Percentiles rank a stretch among this genome's conserved stretches.
Conservation (phyloP, 257 asterid genomes). For the Jaltomata sinuosa region DNA sequence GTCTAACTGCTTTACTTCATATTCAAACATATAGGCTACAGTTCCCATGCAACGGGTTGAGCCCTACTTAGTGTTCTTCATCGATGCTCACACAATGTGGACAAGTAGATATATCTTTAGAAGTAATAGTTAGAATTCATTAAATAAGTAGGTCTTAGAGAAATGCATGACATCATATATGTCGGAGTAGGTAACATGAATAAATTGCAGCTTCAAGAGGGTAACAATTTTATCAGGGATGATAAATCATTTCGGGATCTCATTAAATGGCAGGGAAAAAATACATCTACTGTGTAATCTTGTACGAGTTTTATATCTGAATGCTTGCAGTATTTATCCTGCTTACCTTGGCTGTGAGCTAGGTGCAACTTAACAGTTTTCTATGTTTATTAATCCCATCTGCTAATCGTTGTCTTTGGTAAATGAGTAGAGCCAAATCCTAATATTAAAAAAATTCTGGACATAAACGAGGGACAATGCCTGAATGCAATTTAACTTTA, state of each 20-base stretch:
- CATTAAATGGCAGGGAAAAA: not conserved
- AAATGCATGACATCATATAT: not conserved
- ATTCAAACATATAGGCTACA: not conserved
- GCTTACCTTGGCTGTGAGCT: not conserved
- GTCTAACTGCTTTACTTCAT: not conserved
- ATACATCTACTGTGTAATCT: not conserved
- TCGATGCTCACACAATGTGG: not conserved
- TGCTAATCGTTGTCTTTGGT: not conserved
- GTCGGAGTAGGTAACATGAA: not conserved
- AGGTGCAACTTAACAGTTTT: not conserved
- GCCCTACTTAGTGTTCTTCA: not conserved
- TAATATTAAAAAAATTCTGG: not conserved
- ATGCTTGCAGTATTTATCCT: no score
- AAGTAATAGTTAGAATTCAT: not conserved
- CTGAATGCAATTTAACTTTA: not conserved
- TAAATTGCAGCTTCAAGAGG: not conserved
- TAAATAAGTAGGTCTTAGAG: not conserved
- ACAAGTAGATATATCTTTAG: not conserved
- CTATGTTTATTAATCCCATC: not conserved
- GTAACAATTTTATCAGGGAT: not conserved
- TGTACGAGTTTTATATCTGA: no score
- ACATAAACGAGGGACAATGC: not conserved
- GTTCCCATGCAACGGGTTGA: not conserved
- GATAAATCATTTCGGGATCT: not conserved
- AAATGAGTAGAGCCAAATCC: not conserved